Evolutionary conservation across 192 early-diverging fungal species (phyloP).

Genomic region (Backusella liffmaniae): DNA sequence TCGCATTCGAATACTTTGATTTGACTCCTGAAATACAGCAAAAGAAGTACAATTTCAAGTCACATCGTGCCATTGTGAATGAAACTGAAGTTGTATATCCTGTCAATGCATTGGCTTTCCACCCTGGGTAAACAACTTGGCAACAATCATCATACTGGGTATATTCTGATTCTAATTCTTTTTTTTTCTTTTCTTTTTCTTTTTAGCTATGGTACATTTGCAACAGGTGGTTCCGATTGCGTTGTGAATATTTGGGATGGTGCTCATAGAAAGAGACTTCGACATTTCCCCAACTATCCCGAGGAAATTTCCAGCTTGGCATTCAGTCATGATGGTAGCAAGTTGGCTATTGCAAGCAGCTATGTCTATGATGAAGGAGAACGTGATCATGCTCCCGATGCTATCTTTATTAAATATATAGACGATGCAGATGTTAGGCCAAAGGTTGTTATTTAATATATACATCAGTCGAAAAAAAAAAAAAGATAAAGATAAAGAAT

Average conservation of each 20-base stretch:
- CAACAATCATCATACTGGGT: no score
- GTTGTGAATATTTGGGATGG: slow-evolving; percentile 93
- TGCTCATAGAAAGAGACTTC: slow-evolving; percentile 83
- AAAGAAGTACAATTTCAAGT: slow-evolving; percentile 96
- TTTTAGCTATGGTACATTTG: slow-evolving; percentile 86
- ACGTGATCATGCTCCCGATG: slow-evolving; percentile 79
- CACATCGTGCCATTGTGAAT: slow-evolving; percentile 79
- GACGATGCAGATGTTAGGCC: slow-evolving; percentile 54
- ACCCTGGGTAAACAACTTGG: slow-evolving; percentile 63
- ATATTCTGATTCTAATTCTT: not conserved
- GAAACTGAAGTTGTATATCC: slow-evolving; percentile 87
- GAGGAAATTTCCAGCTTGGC: slow-evolving; percentile 78
- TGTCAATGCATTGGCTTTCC: slow-evolving; percentile 90
- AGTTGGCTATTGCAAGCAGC: slow-evolving; percentile 83
- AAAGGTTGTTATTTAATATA: not conserved
- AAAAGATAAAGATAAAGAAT: not conserved
- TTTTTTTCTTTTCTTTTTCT: no score
- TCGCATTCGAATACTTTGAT: slow-evolving; percentile 92
- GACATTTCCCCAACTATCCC: slow-evolving; percentile 80
- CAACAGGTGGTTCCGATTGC: slow-evolving; percentile 93
- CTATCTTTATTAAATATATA: slow-evolving; percentile 76
- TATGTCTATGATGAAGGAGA: slow-evolving; percentile 97
- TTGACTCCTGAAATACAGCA: slow-evolving; percentile 59
- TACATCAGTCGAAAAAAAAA: not conserved
- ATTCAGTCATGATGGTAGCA: slow-evolving; percentile 77